Percentiles rank a stretch among this genome's conserved stretches.
Conservation (phyloP, 257 asterid genomes). For the Solanum medicagineum region DNA sequence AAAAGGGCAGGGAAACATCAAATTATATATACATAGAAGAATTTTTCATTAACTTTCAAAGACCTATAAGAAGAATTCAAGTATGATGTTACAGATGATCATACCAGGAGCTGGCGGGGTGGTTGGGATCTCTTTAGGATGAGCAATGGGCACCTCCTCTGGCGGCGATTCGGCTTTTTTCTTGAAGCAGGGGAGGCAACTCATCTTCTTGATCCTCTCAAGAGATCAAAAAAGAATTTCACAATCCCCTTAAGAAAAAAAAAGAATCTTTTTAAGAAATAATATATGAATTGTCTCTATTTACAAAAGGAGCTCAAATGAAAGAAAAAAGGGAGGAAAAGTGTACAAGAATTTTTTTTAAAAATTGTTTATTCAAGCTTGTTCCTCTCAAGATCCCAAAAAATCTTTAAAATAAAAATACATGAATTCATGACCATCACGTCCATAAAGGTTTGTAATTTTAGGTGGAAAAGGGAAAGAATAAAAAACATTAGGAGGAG, state of each 20-base stretch:
- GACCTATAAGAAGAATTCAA: background rate
- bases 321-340: background rate
- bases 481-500: background rate
- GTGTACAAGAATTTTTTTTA: background rate
- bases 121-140: background rate
- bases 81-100: background rate
- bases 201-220: background rate
- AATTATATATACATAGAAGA: background rate
- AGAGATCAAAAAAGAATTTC: background rate
- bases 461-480: background rate
- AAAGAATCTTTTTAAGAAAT: background rate
- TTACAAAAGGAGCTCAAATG: background rate
- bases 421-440: background rate
- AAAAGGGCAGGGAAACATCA: background rate
- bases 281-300: background rate
- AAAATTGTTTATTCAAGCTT: background rate
- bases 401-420: background rate
- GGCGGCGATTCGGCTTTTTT: background rate
- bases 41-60: background rate
- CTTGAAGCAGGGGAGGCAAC: constrained; percentile 1
- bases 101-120: background rate
- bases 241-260: background rate
- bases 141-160: background rate
- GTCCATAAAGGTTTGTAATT: background rate
- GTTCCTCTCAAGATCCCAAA: background rate